A percentile compares a stretch with the other conserved stretches of the same genome.
Conservation (phyloP, 2,329 filamentous ascomycete species). For the Fusarium sp. region DNA sequence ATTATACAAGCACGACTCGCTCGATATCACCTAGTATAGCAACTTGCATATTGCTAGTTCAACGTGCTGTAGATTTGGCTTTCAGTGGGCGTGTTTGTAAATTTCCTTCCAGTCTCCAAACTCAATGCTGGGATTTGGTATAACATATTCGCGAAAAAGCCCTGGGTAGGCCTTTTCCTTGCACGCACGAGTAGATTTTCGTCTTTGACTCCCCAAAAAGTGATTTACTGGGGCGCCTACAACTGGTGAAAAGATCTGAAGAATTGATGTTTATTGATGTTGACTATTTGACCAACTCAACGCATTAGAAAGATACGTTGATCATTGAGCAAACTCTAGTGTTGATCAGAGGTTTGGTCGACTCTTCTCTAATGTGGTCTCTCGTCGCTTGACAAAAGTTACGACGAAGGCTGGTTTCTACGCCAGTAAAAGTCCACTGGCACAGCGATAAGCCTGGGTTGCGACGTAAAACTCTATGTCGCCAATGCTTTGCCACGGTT, state of each 20-base stretch:
- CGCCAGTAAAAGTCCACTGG: background rate
- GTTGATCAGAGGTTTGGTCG: background rate
- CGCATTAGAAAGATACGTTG: background rate
- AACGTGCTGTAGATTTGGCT: too few species aligned
- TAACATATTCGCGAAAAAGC: background rate
- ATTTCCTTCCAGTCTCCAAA: background rate
- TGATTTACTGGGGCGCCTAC: background rate
- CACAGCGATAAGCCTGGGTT: background rate
- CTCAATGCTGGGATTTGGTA: background rate
- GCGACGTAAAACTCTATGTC: background rate
- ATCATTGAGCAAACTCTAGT: background rate
- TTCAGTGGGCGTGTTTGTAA: too few species aligned
- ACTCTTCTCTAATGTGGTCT: background rate
- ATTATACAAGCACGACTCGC: too few species aligned
- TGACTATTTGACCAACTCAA: slow-evolving; percentile 4
- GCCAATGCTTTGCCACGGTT: background rate
- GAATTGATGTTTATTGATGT: slow-evolving; percentile 19
- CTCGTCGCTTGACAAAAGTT: background rate
- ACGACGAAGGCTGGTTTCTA: background rate
- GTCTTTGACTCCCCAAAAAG: background rate
- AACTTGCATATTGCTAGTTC: background rate
- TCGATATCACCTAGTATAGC: background rate
- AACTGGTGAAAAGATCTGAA: background rate
- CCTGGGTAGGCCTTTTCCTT: background rate
- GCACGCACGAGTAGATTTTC: slow-evolving; percentile 10